Evolutionary conservation across 768 basidiomycete species (phyloP).

Genomic region (Pulveroboletus sp.): DNA sequence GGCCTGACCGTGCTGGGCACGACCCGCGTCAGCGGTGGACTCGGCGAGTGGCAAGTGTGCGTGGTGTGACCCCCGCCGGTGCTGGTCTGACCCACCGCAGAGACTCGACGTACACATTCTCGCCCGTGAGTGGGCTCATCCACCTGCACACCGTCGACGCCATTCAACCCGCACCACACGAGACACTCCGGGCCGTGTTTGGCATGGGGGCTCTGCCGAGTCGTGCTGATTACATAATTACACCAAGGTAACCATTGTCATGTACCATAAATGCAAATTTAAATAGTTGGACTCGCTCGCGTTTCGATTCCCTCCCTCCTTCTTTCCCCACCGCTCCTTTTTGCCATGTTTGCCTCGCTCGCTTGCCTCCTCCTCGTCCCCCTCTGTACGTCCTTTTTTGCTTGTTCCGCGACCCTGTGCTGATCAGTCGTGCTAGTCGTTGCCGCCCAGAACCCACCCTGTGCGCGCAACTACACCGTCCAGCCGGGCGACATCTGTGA

Average conservation of each 20-base stretch:
- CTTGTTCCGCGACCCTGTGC: not conserved
- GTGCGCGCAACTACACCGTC: conserved; percentile 62
- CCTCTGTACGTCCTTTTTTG: conserved; percentile 34
- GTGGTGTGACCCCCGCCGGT: conserved; percentile 17
- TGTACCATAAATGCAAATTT: no score
- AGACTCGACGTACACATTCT: conserved; percentile 72
- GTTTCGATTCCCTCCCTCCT: no score
- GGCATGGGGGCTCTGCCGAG: conserved; percentile 57
- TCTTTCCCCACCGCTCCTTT: conserved; percentile 14
- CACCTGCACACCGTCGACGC: conserved; percentile 64
- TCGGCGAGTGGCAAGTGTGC: conserved; percentile 73
- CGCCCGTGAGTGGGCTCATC: conserved; percentile 63
- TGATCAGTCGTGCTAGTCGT: conserved; percentile 21
- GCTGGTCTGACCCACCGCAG: conserved; percentile 33
- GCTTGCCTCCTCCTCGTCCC: conserved; percentile 44
- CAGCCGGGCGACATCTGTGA: conserved; percentile 66
- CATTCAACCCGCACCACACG: conserved; percentile 77
- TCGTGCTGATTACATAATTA: conserved; percentile 11
- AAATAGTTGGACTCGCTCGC: not conserved
- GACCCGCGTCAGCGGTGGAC: conserved; percentile 60
- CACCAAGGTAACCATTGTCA: no score
- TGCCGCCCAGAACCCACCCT: conserved; percentile 36
- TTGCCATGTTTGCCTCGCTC: conserved; percentile 38
- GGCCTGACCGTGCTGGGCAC: conserved; percentile 55
- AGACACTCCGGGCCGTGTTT: conserved; percentile 65